Evolutionary conservation across 805 yeast genomes (phyloP).

Genomic region (Dipodascus geniculatus): DNA sequence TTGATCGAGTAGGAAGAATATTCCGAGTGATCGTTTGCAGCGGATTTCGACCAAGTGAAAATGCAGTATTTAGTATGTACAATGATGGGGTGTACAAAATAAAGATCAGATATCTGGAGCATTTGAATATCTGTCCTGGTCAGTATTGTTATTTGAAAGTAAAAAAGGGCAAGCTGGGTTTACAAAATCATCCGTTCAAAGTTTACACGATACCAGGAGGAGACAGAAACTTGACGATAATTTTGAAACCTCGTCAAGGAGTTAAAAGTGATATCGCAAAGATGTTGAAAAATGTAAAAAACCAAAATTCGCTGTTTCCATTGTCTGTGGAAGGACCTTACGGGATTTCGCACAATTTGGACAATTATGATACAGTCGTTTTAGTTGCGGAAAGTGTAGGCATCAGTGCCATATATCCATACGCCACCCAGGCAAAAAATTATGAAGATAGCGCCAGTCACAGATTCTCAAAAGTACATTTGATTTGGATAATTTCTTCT

Average conservation of each 20-base stretch:
- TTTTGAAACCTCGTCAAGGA: slow-evolving; percentile 11
- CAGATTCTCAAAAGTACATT: neutral
- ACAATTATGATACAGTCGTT: slow-evolving; percentile 41
- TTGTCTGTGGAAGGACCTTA: slow-evolving; percentile 57
- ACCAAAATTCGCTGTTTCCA: slow-evolving; percentile 8
- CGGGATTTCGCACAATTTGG: slow-evolving; percentile 42
- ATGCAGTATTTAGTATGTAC: slow-evolving; percentile 2
- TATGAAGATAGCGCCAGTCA: neutral
- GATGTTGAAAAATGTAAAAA: slow-evolving; percentile 4
- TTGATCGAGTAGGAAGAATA: slow-evolving; percentile 50
- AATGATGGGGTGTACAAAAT: slow-evolving; percentile 14
- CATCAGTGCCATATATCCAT: slow-evolving; percentile 47
- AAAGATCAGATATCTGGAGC: slow-evolving; percentile 28
- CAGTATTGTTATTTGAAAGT: slow-evolving; percentile 47
- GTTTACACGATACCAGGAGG: slow-evolving; percentile 11
- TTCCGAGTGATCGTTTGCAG: slow-evolving; percentile 37
- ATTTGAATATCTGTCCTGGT: slow-evolving; percentile 43
- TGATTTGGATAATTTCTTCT: slow-evolving; percentile 23
- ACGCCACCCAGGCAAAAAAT: slow-evolving; percentile 17
- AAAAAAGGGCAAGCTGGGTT: slow-evolving; percentile 38
- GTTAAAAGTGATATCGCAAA: slow-evolving; percentile 10
- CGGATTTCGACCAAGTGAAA: slow-evolving; percentile 32
- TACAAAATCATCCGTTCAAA: slow-evolving; percentile 73
- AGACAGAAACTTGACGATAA: slow-evolving; percentile 9
- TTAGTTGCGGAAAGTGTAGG: slow-evolving; percentile 71